Evolutionary conservation across 345 rosid species (phyloP), one percentile per base, ranked within the genome.

Genomic region (Stellera chamaejasme): DNA sequence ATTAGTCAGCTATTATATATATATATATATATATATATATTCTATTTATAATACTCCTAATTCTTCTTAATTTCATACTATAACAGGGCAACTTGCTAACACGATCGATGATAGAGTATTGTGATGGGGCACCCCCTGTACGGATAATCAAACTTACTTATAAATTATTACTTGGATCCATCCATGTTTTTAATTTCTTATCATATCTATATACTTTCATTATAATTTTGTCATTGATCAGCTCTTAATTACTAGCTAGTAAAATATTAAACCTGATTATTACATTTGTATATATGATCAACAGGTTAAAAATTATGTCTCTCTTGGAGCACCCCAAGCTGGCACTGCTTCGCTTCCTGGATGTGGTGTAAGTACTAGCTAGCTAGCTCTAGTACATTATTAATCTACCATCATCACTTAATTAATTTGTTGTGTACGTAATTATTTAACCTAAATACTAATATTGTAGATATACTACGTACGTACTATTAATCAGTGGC

Each of bases 301-400:
- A 73, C 80, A 86, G 94, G 91, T 92, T 39, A 72, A 72, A 68
- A 92, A 92, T 72, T 88, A 74, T 59, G 65, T 92, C 69, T 88
- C 98, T 23, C 70, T 92, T 52, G 98, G 73, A 49, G 98, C 96
- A 60, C 98, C 97, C 60, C 96, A 92, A 71, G 97, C 98, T 69
- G 98, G 98, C 13, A 77, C 90, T 47, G 93, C 98, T 66, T 86
- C 97, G 59, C 87, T 92, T 62, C 97, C 98, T 79, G 73, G 81
- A 51, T 92, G 97, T 63, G 95, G 92, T 64, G 98, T 88, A 79
- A 81, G 93, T 78, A 47, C 49, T 48, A 13, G 49, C 4, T 2
- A 19, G 23, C 23, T 19, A 19, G 1, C 23, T 19, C 23, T 19
- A 19, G 23, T 19, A 19, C 23, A 19, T 19, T 19, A 19, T 19